Base-by-base conservation (phyloP, 2,329 filamentous ascomycete genomes). In the Zalaria obscura region DNA sequence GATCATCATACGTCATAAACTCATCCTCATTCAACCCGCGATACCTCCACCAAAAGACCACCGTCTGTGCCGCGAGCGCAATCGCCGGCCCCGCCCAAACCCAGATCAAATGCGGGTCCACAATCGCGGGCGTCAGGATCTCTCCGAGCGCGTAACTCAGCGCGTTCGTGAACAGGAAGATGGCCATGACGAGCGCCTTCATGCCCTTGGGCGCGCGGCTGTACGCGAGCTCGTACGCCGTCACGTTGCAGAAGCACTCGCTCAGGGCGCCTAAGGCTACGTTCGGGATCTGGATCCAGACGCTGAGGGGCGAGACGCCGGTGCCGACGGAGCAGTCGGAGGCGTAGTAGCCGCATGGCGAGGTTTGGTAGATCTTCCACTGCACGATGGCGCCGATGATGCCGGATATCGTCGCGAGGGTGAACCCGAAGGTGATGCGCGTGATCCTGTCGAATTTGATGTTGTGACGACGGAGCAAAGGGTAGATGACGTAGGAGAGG, bases 61-160 rank as follows among this genome's bases (percentile, higher is more conserved):
- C 29, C 29, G 29, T 32, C 29, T 32, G 29, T 7, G n/a, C 29
- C 29, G 29, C 29, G 7, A n/a, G 29, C 29, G 64, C 68, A 36
- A 73, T 68, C 3, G 65, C 64, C 3, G 68, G 67, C 25, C 65
- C 70, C 3, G 58, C 65, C 59, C 66, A 70, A 7, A 67, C 59
- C 65, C 66, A 70, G 26, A 66, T 59, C 5, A 72, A 55, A 43
- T 65, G 62, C 2, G 69, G 69, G 41, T 72, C 69, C 36, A 51
- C 53, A 34, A 68, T 65, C 29, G 52, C 50, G 41, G 48, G 25
- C 35, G 51, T 25, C 32, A 53, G 45, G 36, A 48, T 51, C 44
- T 53, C 36, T 48, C 56, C 62, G 2, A 68, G 42, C 0, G 64
- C 64, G 38, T 52, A 55, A 3, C 57, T 57, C 5, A 67, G 41